A percentile compares a stretch with the other conserved stretches of the same genome.
Conservation (phyloP, 2,329 filamentous ascomycete genomes). For the Pleomassaria siparia region DNA sequence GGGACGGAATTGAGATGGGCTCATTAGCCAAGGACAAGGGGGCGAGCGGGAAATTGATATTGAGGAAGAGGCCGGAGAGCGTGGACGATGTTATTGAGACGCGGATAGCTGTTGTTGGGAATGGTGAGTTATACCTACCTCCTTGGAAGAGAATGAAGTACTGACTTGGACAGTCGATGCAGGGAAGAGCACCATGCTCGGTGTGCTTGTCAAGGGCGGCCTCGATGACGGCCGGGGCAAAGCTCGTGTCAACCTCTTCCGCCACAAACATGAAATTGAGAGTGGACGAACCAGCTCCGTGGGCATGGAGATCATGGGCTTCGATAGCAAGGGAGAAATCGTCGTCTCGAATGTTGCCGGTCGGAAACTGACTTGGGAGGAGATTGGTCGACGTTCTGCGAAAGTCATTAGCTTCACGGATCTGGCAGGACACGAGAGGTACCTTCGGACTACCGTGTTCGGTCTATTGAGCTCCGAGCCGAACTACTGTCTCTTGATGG, state of each 20-base stretch:
- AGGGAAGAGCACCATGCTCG: constrained; percentile 93
- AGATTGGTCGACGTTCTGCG: constrained; percentile 90
- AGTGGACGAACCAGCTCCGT: constrained; percentile 94
- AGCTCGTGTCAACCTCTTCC: constrained; percentile 91
- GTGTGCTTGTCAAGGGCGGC: constrained; percentile 91
- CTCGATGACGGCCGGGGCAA: constrained; percentile 93
- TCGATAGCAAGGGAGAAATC: constrained; percentile 82
- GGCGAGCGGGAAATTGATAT: constrained; percentile 81
- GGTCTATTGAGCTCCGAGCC: constrained; percentile 91
- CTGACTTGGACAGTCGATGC: constrained; percentile 69
- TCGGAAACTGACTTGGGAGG: constrained; percentile 91
- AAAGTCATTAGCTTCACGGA: constrained; percentile 98
- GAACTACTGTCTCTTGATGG: constrained; percentile 97
- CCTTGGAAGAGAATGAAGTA: neutral
- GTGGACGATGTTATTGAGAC: constrained; percentile 93
- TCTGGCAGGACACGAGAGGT: constrained; percentile 91
- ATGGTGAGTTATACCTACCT: constrained; percentile 57
- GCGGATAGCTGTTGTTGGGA: constrained; percentile 93
- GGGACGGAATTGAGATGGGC: constrained; percentile 66
- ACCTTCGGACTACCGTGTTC: constrained; percentile 94
- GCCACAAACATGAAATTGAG: constrained; percentile 97
- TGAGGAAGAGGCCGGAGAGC: constrained; percentile 71
- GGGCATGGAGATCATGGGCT: constrained; percentile 98
- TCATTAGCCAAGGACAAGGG: constrained; percentile 68
- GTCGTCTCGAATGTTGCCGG: constrained; percentile 80